Conservation (phyloP, 169 alveolate species). For the Miamiensis avidus region DNA sequence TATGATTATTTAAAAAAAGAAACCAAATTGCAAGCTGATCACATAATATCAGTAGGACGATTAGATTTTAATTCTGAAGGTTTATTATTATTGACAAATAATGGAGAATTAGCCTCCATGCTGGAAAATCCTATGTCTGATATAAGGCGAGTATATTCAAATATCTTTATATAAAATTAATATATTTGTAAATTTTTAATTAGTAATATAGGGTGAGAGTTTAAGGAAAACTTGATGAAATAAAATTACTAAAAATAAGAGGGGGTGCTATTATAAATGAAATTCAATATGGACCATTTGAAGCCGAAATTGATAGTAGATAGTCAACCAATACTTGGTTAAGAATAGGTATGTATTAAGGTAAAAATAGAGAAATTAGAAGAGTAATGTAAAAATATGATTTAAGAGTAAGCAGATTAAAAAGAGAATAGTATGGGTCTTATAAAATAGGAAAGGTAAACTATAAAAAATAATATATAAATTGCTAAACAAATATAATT, state of each 20-base stretch:
- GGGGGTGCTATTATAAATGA: slow-evolving; percentile 37
- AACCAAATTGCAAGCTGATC: slow-evolving; percentile 27
- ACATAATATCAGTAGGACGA: slow-evolving; percentile 37
- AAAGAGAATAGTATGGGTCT: slow-evolving; percentile 32
- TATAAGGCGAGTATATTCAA: not conserved
- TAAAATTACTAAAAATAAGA: slow-evolving; percentile 28
- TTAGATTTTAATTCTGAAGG: slow-evolving; percentile 47
- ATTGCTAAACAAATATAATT: not conserved
- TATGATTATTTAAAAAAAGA: slow-evolving; percentile 22
- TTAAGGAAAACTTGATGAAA: slow-evolving; percentile 32
- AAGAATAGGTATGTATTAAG: slow-evolving; percentile 29
- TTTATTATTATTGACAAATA: slow-evolving; percentile 31
- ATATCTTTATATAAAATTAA: not conserved
- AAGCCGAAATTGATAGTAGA: slow-evolving; percentile 33
- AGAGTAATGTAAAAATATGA: slow-evolving; percentile 40
- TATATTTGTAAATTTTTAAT: not conserved
- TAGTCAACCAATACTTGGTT: slow-evolving; percentile 40
- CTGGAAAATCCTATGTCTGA: slow-evolving; percentile 38
- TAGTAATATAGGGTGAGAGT: slow-evolving; percentile 45
- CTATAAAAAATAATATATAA: not conserved
- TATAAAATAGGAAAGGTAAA: slow-evolving; percentile 31
- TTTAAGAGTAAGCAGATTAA: slow-evolving; percentile 37
- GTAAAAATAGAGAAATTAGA: slow-evolving; percentile 51
- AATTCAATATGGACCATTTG: slow-evolving; percentile 44
- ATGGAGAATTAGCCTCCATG: slow-evolving; percentile 35